Evolutionary conservation across 2,329 filamentous ascomycete species (phyloP), one percentile per base, ranked within the genome.

Genomic region (Pseudofabraea citricarpa): DNA sequence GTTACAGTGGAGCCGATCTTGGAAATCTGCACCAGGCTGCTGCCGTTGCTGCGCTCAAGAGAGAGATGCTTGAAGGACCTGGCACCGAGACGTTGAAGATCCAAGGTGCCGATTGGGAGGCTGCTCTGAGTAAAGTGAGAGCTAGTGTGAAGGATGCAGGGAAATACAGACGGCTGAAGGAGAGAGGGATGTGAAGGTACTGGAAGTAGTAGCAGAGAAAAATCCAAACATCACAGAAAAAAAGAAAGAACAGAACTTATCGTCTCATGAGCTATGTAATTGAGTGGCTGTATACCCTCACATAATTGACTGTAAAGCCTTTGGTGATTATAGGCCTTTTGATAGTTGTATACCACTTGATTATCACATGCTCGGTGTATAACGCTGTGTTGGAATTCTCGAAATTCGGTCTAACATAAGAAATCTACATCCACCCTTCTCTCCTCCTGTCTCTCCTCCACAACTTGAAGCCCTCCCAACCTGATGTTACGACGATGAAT

Each of bases 1-100:
- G 87, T 19, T 97, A 91, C 63, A 91, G 85, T 47, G 81, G 80
- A 47, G 81, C 81, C 1, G 81, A 85, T 55, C 62, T 85, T 29
- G 71, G 73, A 23, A 79, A 78, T 50, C 66, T 82, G 26, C 60
- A 61, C 46, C 56, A 62, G 36, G 55, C 56, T 19, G 61, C 61
- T 31, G 61, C 58, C 12, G 55, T 61, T 8, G 61, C 59, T 20
- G 59, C 61, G 7, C 40, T 64, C 44, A 57, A 59, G 50, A 57
- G 60, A 40, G 57, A 58, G 41, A 59, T 54, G 51, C 23, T 19
- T 5, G 22, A 41, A 9, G 20, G 41, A 9, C 27, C 19, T 26
- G 45, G 41, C 22, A 47, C 48, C 36, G 47, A 49, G 12, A 53
- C 50, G 12, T 39, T 61, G 15, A 55, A 47, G 39, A 62, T 63